A percentile compares a stretch with the other conserved stretches of the same genome.
These are phyloP conservation scores for Malbranchea zuffiana DNA, from an alignment of 2,329 filamentous ascomycete genomes.

Conservation along the genomic window DNA sequence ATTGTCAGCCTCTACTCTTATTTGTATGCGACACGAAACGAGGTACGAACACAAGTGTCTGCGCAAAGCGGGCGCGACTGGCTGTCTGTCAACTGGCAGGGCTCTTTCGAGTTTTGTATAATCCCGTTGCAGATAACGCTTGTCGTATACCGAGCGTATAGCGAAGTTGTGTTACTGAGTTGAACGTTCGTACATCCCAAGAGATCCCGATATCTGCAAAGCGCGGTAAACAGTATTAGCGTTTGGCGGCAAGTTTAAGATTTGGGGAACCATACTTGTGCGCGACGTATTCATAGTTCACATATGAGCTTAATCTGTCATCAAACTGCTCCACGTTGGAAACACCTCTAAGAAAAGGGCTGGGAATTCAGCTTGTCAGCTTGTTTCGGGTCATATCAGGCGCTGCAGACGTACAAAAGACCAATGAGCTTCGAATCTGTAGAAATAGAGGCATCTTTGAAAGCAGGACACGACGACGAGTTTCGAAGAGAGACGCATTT, in stretches of 20 bases:
- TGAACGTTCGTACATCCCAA: constrained; percentile 73
- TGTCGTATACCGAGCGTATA: constrained; percentile 88
- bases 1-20: constrained; percentile 14
- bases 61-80: constrained; percentile 71
- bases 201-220: constrained; percentile 61
- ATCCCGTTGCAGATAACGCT: constrained; percentile 89
- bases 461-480: constrained; percentile 62
- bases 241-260: background rate
- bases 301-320: constrained; percentile 57
- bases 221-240: constrained; percentile 6
- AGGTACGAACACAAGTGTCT: constrained; percentile 62
- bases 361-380: constrained; percentile 29
- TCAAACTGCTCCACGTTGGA: constrained; percentile 70
- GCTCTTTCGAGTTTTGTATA: constrained; percentile 69
- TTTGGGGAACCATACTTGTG: constrained; percentile 51
- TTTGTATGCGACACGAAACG: no score
- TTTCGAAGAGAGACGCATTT: constrained; percentile 57
- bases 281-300: constrained; percentile 63
- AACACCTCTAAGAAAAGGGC: constrained; percentile 77
- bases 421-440: constrained; percentile 47
- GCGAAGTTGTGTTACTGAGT: constrained; percentile 62
- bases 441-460: constrained; percentile 60
- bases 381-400: constrained; percentile 1
- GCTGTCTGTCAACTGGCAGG: constrained; percentile 55
- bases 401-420: constrained; percentile 49